phyloP scores from a whole-genome alignment of 1,139 yeast species.

The Suhomyces ambrosiae region DNA sequence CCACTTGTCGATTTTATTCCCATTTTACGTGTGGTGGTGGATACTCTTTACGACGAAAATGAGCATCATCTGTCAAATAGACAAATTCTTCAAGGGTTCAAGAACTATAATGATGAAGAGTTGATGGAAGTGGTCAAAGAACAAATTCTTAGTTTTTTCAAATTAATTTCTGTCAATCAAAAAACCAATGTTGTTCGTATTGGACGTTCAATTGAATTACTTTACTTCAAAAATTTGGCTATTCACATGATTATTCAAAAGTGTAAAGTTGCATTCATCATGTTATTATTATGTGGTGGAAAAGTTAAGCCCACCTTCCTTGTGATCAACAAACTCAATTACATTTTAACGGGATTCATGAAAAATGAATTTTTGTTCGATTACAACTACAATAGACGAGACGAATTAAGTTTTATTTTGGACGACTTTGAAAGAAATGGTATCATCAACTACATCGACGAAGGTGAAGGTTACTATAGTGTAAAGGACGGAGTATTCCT shows the following conservation, averaged over 20 bases:
- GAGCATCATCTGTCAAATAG: constrained; percentile 24
- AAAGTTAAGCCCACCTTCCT: constrained; percentile 18
- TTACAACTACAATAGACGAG: constrained; percentile 38
- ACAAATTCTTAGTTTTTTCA: constrained; percentile 38
- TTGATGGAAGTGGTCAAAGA: constrained; percentile 26
- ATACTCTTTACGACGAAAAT: constrained; percentile 27
- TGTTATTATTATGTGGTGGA: constrained; percentile 20
- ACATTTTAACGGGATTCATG: constrained; percentile 42
- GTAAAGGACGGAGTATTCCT: constrained; percentile 29
- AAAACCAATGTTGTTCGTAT: constrained; percentile 30
- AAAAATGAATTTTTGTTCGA: constrained; percentile 51
- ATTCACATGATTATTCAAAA: constrained; percentile 45
- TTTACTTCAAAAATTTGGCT: constrained; percentile 47
- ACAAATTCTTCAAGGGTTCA: constrained; percentile 20
- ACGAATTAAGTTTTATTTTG: constrained; percentile 34
- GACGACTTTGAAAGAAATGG: constrained; percentile 26
- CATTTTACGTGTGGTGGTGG: constrained; percentile 27
- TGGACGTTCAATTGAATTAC: constrained; percentile 42
- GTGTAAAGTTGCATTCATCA: constrained; percentile 38
- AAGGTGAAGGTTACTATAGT: constrained; percentile 22
- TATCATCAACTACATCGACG: constrained; percentile 16
- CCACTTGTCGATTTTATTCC: constrained; percentile 34
- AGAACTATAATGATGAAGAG: constrained; percentile 16
- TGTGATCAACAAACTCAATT: constrained; percentile 31
- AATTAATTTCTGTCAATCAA: constrained; percentile 36